Evolutionary conservation across 495 filamentous ascomycete species (phyloP).

Genomic region (Aspergillus homomorphus): DNA sequence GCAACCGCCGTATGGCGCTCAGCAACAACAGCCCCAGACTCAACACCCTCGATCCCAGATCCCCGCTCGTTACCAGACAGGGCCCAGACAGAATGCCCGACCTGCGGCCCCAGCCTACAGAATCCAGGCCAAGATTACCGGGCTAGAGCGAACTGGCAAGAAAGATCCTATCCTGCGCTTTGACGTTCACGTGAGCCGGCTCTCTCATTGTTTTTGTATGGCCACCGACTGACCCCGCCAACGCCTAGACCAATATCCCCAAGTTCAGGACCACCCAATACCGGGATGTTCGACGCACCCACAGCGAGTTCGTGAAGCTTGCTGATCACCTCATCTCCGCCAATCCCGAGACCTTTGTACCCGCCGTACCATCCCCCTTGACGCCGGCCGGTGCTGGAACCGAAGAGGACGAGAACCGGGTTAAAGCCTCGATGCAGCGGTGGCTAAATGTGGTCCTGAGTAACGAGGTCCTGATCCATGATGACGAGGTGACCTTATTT

Average conservation of each 20-base stretch:
- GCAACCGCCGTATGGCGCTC: constrained; percentile 31
- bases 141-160: constrained; percentile 84
- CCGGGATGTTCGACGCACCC: constrained; percentile 90
- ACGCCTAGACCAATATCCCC: constrained; percentile 83
- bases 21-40: constrained; percentile 38
- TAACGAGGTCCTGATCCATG: constrained; percentile 88
- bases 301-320: constrained; percentile 93
- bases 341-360: constrained; percentile 95
- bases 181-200: constrained; percentile 81
- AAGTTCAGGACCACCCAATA: constrained; percentile 98
- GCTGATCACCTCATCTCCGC: constrained; percentile 92
- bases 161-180: constrained; percentile 95
- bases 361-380: constrained; percentile 85
- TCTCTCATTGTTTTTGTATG: constrained; percentile 9
- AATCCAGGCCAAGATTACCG: constrained; percentile 90
- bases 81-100: constrained; percentile 38
- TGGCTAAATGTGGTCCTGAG: constrained; percentile 92
- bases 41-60: constrained; percentile 49
- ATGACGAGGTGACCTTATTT: constrained; percentile 95
- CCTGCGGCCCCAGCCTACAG: constrained; percentile 66
- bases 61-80: constrained; percentile 48
- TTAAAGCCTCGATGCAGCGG: constrained; percentile 84
- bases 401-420: constrained; percentile 89
- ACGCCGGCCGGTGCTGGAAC: constrained; percentile 95
- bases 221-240: constrained; percentile 16